These are phyloP conservation scores for Coemansia sp. DNA, from an alignment of 192 early-diverging fungal genomes.

Conservation along the genomic window DNA sequence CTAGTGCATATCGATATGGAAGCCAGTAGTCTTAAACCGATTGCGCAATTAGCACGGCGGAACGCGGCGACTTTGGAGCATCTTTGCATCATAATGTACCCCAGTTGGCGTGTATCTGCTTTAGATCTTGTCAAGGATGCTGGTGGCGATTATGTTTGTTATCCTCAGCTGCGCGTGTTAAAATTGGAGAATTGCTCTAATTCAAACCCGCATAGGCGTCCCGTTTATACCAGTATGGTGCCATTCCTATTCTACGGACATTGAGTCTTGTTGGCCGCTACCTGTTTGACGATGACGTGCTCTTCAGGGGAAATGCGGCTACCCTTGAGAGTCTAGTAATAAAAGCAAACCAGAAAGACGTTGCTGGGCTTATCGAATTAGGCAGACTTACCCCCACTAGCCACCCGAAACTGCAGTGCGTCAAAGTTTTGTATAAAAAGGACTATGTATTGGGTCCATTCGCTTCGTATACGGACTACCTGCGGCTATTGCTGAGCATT, in stretches of 20 bases:
- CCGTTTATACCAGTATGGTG: background rate
- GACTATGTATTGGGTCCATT: background rate
- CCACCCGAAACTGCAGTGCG: background rate
- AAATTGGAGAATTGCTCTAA: background rate
- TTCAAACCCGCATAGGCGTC: background rate
- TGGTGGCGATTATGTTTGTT: background rate
- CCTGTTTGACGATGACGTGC: background rate
- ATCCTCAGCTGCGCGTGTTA: background rate
- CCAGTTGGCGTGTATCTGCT: background rate
- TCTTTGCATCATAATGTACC: background rate
- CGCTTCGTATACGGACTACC: background rate
- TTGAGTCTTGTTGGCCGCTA: background rate
- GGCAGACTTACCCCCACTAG: background rate
- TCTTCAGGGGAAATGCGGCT: background rate
- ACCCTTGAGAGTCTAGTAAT: background rate
- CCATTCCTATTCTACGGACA: background rate
- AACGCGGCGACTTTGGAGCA: background rate
- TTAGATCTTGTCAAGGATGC: background rate
- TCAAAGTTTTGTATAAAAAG: background rate
- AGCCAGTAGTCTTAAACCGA: rapidly evolving
- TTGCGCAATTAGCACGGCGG: background rate
- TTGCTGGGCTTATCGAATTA: background rate
- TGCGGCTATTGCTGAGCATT: background rate
- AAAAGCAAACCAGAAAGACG: background rate
- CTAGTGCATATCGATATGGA: background rate